These are phyloP conservation scores for Alternaria sp. DNA, from an alignment of 2,329 filamentous ascomycete genomes.

Conservation along the genomic window DNA sequence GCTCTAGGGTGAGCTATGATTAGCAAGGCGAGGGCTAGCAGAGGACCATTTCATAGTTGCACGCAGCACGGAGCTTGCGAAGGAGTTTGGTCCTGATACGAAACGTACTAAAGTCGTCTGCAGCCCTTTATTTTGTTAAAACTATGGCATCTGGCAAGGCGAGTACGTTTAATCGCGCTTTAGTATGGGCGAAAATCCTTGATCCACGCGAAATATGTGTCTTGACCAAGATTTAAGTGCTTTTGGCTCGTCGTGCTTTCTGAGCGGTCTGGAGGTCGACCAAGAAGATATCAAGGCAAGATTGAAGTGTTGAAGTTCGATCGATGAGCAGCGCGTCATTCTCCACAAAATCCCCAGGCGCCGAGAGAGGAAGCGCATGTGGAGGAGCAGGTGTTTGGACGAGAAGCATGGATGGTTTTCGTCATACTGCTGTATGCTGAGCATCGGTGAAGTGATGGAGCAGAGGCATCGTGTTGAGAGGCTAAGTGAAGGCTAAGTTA, in stretches of 20 bases:
- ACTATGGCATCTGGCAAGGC: neutral
- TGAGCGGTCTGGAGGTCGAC: neutral
- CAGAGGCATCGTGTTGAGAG: conserved; percentile 33
- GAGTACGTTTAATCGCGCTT: neutral
- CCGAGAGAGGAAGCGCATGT: conserved; percentile 4
- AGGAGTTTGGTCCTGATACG: neutral
- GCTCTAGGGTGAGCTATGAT: conserved; percentile 8
- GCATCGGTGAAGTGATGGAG: conserved; percentile 10
- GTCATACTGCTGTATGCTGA: conserved; percentile 13
- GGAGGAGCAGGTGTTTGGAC: conserved; percentile 21
- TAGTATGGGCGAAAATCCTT: neutral
- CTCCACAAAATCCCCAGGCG: conserved; percentile 19
- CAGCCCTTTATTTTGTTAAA: neutral
- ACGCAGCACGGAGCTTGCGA: neutral
- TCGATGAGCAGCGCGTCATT: conserved; percentile 3
- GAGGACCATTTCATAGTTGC: neutral
- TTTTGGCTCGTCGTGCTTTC: neutral
- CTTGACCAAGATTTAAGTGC: neutral
- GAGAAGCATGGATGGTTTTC: conserved; percentile 10
- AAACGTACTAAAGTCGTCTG: neutral
- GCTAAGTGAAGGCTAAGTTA: conserved; percentile 28
- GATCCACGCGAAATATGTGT: neutral
- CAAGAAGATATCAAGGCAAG: neutral
- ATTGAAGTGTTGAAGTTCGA: neutral
- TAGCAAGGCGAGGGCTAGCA: neutral